These are phyloP conservation scores for Rhodotorula toruloides DNA, from an alignment of 768 basidiomycete genomes.

Conservation along the genomic window DNA sequence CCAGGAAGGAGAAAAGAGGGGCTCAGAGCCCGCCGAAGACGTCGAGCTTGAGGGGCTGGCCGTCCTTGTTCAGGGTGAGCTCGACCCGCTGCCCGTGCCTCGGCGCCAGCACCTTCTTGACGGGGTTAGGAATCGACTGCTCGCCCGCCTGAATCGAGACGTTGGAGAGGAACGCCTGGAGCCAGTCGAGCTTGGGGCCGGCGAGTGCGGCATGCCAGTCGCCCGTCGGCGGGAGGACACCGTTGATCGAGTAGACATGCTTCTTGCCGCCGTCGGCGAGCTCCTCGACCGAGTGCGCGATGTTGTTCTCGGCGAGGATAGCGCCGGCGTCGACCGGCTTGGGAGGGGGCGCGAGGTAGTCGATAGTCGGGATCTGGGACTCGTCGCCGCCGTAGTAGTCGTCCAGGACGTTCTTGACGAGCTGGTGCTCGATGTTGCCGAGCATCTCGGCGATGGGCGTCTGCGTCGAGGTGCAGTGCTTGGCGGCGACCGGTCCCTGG, in stretches of 20 bases:
- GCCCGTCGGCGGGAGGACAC: slow-evolving; percentile 56
- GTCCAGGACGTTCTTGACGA: slow-evolving; percentile 72
- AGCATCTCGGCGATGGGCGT: slow-evolving; percentile 90
- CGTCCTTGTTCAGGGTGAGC: slow-evolving; percentile 47
- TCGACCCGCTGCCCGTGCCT: slow-evolving; percentile 72
- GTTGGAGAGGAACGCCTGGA: slow-evolving; percentile 74
- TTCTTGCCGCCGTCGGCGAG: slow-evolving; percentile 55
- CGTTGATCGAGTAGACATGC: slow-evolving; percentile 51
- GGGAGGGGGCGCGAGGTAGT: slow-evolving; percentile 68
- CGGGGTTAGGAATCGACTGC: slow-evolving; percentile 79
- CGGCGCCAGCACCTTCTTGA: slow-evolving; percentile 78
- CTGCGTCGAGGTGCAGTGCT: slow-evolving; percentile 78
- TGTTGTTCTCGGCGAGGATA: slow-evolving; percentile 44
- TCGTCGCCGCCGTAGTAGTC: slow-evolving; percentile 71
- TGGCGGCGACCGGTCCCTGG: slow-evolving; percentile 91
- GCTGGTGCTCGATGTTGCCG: slow-evolving; percentile 72
- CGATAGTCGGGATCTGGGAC: slow-evolving; percentile 68
- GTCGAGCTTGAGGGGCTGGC: slow-evolving; percentile 37
- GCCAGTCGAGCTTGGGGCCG: slow-evolving; percentile 76
- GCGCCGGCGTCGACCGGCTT: slow-evolving; percentile 31
- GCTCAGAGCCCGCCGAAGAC: slow-evolving; percentile 36
- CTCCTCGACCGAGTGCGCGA: slow-evolving; percentile 51
- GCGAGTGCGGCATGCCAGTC: slow-evolving; percentile 81
- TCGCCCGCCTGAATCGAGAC: slow-evolving; percentile 79
- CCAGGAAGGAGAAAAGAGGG: too few species aligned